Percentiles rank a stretch among this genome's conserved stretches.
Conservation (phyloP, 1,284 basidiomycete genomes). For the Pterula multifida region DNA sequence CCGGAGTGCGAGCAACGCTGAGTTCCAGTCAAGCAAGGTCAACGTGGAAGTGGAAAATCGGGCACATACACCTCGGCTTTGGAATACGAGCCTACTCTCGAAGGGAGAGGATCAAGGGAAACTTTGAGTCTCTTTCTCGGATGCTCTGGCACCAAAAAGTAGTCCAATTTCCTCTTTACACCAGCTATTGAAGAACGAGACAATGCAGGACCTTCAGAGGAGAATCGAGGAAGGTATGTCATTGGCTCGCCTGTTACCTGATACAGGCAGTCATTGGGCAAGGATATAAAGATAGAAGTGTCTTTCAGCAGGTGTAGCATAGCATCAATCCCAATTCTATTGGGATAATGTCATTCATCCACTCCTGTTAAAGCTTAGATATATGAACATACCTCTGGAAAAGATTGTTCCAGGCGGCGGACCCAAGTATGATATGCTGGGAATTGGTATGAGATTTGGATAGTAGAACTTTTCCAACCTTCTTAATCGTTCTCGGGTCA, state of each 20-base stretch:
- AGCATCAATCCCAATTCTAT: constrained; percentile 57
- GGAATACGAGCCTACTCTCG: neutral
- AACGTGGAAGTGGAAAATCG: too few relatives aligned
- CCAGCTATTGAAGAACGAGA: constrained; percentile 6
- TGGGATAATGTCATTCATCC: too few relatives aligned
- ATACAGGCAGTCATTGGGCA: constrained; percentile 72
- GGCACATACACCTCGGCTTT: neutral
- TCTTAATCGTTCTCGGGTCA: neutral
- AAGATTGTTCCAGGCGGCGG: constrained; percentile 55
- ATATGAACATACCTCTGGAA: constrained; percentile 40
- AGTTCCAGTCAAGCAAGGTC: too few relatives aligned
- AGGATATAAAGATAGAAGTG: constrained; percentile 57
- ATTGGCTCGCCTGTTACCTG: constrained; percentile 61
- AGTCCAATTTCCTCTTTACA: neutral
- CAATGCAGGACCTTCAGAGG: neutral
- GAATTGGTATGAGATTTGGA: constrained; percentile 1
- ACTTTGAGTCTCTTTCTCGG: constrained; percentile 13
- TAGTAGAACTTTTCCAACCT: neutral
- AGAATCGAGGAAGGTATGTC: constrained; percentile 12
- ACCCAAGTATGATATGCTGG: constrained; percentile 42
- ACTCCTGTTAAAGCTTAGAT: too few relatives aligned
- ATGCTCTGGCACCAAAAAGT: constrained; percentile 6
- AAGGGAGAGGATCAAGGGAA: constrained; percentile 7
- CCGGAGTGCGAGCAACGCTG: constrained; percentile 19
- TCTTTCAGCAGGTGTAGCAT: constrained; percentile 66